phyloP scores from a whole-genome alignment of 169 alveolate genomes.

The Amoebophrya sp. region DNA sequence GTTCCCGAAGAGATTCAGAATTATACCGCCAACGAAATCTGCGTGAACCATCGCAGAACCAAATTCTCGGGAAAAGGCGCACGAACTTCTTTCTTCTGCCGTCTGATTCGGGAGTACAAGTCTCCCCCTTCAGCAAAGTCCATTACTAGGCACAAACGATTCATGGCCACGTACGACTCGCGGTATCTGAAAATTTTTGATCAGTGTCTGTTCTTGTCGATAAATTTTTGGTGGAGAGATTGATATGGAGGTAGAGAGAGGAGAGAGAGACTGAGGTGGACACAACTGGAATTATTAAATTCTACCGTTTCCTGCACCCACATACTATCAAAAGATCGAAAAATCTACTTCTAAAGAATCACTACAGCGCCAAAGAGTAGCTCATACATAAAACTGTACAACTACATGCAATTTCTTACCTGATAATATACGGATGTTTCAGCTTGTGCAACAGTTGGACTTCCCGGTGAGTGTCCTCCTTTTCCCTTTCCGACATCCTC shows the following conservation, averaged over 20 bases:
- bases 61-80: conserved; percentile 53
- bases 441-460: conserved; percentile 45
- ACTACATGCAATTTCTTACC: too few relatives aligned
- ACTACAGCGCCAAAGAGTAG: too few relatives aligned
- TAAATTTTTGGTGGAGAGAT: too few relatives aligned
- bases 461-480: conserved; percentile 64
- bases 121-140: conserved; percentile 77
- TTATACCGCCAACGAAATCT: conserved; percentile 64
- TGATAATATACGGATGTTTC: conserved; percentile 73
- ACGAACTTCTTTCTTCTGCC: neutral
- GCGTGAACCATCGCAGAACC: conserved; percentile 65
- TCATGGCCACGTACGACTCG: conserved; percentile 62
- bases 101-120: conserved; percentile 50
- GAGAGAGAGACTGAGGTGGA: too few relatives aligned
- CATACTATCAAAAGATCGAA: too few relatives aligned
- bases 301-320: too few relatives aligned
- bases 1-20: too few relatives aligned
- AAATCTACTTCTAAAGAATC: too few relatives aligned
- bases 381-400: too few relatives aligned
- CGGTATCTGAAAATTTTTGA: neutral
- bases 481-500: conserved; percentile 55
- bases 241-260: too few relatives aligned
- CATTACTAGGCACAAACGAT: conserved; percentile 66
- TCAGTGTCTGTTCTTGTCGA: too few relatives aligned
- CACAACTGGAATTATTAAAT: too few relatives aligned